These are phyloP conservation scores for Sphagnurus paluster DNA, from an alignment of 1,284 basidiomycete species.

Conservation along the genomic window DNA sequence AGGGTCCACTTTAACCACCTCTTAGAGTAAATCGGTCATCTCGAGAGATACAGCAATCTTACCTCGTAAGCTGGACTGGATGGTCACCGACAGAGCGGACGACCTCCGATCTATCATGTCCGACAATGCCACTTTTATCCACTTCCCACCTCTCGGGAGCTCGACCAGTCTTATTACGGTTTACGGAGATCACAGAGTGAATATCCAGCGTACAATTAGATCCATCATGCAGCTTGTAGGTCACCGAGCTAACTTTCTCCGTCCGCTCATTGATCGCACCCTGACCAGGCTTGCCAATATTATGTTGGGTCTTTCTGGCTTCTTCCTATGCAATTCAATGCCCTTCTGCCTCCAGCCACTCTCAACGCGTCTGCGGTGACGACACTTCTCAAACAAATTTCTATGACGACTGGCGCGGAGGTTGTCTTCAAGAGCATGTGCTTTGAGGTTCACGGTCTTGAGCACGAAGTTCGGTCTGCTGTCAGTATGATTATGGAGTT, in stretches of 20 bases:
- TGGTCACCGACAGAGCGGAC: conserved; percentile 91
- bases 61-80: conserved; percentile 97
- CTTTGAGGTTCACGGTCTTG: conserved; percentile 97
- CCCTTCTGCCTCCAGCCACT: conserved; percentile 79
- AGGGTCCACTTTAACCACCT: conserved; percentile 9
- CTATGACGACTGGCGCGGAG: conserved; percentile 87
- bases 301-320: conserved; percentile 97
- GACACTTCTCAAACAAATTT: conserved; percentile 84
- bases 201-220: conserved; percentile 93
- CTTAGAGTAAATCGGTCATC: conserved; percentile 91
- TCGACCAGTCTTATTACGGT: conserved; percentile 92
- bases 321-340: conserved; percentile 90
- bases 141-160: conserved; percentile 89
- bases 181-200: conserved; percentile 92
- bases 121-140: conserved; percentile 95
- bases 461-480: conserved; percentile 87
- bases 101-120: conserved; percentile 91
- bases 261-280: conserved; percentile 11
- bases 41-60: conserved; percentile 93
- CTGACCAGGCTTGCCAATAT: conserved; percentile 83
- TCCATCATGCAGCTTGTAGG: conserved; percentile 93
- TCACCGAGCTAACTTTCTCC: conserved; percentile 19
- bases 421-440: conserved; percentile 97
- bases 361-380: conserved; percentile 87
- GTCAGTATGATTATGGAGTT: conserved; percentile 87